Conservation (phyloP, 1,284 basidiomycete genomes). For the Papiliotrema fonsecae region DNA sequence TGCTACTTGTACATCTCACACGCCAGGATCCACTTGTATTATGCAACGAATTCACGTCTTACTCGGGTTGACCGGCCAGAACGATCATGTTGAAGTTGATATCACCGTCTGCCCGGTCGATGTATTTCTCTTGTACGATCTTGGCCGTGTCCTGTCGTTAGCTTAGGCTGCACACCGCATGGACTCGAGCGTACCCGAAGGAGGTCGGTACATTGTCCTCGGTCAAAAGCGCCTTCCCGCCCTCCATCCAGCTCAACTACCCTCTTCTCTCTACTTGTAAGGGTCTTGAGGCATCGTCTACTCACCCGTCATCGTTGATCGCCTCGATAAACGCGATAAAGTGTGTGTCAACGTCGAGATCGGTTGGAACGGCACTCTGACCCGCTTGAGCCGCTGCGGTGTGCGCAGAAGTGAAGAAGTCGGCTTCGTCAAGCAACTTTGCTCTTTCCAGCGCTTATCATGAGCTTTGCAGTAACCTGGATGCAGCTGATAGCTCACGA, state of each 20-base stretch:
- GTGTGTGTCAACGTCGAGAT: conserved; percentile 60
- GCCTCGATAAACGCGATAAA: conserved; percentile 79
- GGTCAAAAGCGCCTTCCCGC: conserved; percentile 68
- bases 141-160: conserved; percentile 60
- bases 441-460: conserved; percentile 58
- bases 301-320: conserved; percentile 34
- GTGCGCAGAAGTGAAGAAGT: conserved; percentile 72
- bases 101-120: conserved; percentile 49
- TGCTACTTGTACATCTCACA: too few relatives aligned
- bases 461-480: not conserved
- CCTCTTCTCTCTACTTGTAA: conserved; percentile 47
- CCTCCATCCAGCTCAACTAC: conserved; percentile 76
- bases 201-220: conserved; percentile 60
- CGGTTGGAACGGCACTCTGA: conserved; percentile 56
- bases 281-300: not conserved
- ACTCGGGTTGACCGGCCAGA: conserved; percentile 38
- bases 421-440: conserved; percentile 64
- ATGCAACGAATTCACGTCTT: too few relatives aligned
- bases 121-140: conserved; percentile 62
- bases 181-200: conserved; percentile 52
- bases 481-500: conserved; percentile 18
- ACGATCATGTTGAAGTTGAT: conserved; percentile 48
- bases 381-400: conserved; percentile 62
- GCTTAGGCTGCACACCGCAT: conserved; percentile 5
- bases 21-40: too few relatives aligned